phyloP scores from a whole-genome alignment of 176 grass and related monocot species.

The Aegilops tauschii region DNA sequence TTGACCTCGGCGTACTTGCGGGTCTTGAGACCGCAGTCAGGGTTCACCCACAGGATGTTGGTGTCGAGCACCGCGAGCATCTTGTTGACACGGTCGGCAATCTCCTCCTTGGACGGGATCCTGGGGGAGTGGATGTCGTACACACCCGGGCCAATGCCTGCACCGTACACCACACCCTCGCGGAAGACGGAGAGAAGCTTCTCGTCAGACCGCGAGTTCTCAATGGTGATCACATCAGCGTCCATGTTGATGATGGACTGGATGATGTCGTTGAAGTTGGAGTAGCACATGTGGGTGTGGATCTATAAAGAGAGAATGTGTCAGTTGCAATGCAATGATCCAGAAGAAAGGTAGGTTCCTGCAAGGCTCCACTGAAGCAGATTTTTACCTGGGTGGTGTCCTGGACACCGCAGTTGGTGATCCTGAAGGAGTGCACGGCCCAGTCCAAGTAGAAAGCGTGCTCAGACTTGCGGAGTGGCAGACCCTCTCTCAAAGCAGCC shows the following conservation, averaged over 20 bases:
- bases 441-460: slow-evolving; percentile 92
- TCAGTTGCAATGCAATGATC: not conserved
- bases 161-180: slow-evolving; percentile 72
- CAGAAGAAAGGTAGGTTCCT: not conserved
- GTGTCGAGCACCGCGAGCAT: slow-evolving; percentile 95
- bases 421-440: slow-evolving; percentile 94
- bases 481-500: slow-evolving; percentile 86
- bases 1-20: slow-evolving; percentile 89
- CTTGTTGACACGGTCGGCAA: slow-evolving; percentile 79
- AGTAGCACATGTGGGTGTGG: slow-evolving; percentile 99
- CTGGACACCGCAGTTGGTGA: slow-evolving; percentile 80
- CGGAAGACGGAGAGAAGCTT: slow-evolving; percentile 93
- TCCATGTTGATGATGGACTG: slow-evolving; percentile 96
- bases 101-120: slow-evolving; percentile 77
- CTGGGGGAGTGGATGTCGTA: slow-evolving; percentile 97
- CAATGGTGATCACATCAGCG: slow-evolving; percentile 91
- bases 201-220: slow-evolving; percentile 90
- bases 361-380: not conserved
- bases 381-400: slow-evolving; percentile 87
- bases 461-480: slow-evolving; percentile 92
- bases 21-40: slow-evolving; percentile 92
- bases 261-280: slow-evolving; percentile 98
- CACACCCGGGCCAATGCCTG: slow-evolving; percentile 80
- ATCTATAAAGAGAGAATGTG: slow-evolving; percentile 44
- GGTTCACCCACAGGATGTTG: slow-evolving; percentile 95